phyloP scores from a whole-genome alignment of 768 basidiomycete species.

The Tricholoma bakamatsutake region DNA sequence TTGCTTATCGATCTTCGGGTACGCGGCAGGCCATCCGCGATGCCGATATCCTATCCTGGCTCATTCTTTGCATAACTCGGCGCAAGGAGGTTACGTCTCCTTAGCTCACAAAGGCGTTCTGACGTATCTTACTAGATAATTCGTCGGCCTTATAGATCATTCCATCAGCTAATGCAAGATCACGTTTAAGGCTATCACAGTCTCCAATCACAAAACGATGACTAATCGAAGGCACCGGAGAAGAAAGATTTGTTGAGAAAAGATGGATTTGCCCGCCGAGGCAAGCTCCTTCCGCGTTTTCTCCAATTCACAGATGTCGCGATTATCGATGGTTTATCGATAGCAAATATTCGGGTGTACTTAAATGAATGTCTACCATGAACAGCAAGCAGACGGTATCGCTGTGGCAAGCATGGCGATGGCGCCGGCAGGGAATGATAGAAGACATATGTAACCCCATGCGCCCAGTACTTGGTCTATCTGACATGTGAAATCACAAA shows the following conservation, averaged over 20 bases:
- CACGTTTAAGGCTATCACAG: neutral
- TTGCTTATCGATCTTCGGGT: neutral
- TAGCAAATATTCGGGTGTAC: neutral
- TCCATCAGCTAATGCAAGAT: neutral
- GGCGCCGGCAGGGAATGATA: neutral
- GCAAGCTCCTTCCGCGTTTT: neutral
- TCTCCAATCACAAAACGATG: neutral
- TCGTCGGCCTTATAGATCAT: neutral
- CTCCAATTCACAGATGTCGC: neutral
- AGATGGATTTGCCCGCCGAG: conserved; percentile 4
- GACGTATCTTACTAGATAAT: neutral
- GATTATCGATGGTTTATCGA: conserved; percentile 15
- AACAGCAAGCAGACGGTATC: neutral
- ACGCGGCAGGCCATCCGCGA: neutral
- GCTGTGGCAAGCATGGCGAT: neutral
- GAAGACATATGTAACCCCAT: neutral
- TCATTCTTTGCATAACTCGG: neutral
- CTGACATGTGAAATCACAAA: neutral
- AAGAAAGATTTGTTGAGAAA: conserved; percentile 5
- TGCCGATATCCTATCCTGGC: neutral
- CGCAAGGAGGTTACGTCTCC: neutral
- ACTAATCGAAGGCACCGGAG: conserved; percentile 6
- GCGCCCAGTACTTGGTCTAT: neutral
- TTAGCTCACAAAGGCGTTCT: neutral
- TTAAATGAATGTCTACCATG: neutral